phyloP scores from a whole-genome alignment of 2,329 filamentous ascomycete species.

The Epichloe hybrida region DNA sequence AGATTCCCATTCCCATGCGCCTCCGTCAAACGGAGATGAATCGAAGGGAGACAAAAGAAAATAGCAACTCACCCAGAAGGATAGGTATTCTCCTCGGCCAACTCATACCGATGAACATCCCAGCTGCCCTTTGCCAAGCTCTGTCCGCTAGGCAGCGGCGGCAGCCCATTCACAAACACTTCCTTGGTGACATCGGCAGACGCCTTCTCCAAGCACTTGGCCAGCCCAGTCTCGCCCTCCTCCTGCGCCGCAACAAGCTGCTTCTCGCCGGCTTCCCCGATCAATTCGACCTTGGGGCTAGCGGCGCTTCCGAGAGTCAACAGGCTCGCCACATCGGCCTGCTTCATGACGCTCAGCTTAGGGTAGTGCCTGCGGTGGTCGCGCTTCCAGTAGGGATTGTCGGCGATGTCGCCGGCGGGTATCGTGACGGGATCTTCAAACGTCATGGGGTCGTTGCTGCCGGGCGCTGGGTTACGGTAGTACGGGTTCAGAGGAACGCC shows the following conservation, averaged over 20 bases:
- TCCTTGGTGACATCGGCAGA: conserved; percentile 39
- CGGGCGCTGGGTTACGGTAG: conserved; percentile 66
- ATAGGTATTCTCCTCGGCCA: conserved; percentile 58
- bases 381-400: conserved; percentile 63
- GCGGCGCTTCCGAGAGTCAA: conserved; percentile 73
- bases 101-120: conserved; percentile 55
- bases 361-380: conserved; percentile 77
- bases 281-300: conserved; percentile 67
- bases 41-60: conserved; percentile 1
- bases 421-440: conserved; percentile 43
- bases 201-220: conserved; percentile 52
- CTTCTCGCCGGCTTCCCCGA: conserved; percentile 48
- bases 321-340: conserved; percentile 75
- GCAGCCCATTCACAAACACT: conserved; percentile 64
- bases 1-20: too few species aligned
- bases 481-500: conserved; percentile 87
- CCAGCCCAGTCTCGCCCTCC: conserved; percentile 60
- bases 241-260: conserved; percentile 61
- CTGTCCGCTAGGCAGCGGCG: conserved; percentile 70
- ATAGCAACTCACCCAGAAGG: conserved; percentile 44
- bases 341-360: conserved; percentile 61
- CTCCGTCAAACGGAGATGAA: too few species aligned
- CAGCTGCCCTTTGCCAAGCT: conserved; percentile 38
- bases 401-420: conserved; percentile 31
- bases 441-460: conserved; percentile 25